Percentiles rank a stretch among this genome's conserved stretches.
Conservation (phyloP, 495 filamentous ascomycete genomes). For the Penicillium flavigenum region DNA sequence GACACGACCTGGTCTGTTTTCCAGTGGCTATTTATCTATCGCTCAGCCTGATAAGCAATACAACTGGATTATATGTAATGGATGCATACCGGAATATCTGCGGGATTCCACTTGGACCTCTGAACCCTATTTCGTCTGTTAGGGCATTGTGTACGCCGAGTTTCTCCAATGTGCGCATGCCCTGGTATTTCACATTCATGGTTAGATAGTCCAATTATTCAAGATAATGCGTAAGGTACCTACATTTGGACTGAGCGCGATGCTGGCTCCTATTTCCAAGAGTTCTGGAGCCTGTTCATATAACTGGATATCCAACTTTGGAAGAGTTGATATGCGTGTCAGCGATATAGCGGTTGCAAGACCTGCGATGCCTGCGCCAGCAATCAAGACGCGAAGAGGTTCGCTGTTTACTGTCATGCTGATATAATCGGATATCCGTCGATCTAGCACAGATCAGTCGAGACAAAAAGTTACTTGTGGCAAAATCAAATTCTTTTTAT, state of each 20-base stretch:
- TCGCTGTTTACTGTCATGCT: conserved; percentile 19
- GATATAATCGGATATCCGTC: not conserved
- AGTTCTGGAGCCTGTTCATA: conserved; percentile 49
- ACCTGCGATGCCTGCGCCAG: conserved; percentile 50
- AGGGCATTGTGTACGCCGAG: conserved; percentile 44
- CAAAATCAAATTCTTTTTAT: not conserved
- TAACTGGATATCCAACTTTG: conserved; percentile 41
- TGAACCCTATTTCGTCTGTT: conserved; percentile 39
- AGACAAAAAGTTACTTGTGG: not conserved
- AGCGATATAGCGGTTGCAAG: conserved; percentile 47
- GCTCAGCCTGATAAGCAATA: not conserved
- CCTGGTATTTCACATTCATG: conserved; percentile 17
- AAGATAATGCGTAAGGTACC: not conserved
- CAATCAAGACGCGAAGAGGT: conserved; percentile 41
- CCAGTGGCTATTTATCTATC: conserved; percentile 29
- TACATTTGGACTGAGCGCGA: conserved; percentile 52
- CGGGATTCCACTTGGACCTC: conserved; percentile 41
- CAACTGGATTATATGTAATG: not conserved
- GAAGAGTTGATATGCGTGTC: conserved; percentile 25
- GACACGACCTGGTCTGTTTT: conserved; percentile 49
- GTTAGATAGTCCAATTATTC: conserved; percentile 3
- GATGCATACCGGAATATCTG: conserved; percentile 30
- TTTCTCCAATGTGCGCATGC: conserved; percentile 48
- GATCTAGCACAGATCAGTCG: not conserved
- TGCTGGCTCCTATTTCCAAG: conserved; percentile 49